phyloP scores from a whole-genome alignment of 352 stramenopile species.

The Plasmopara halstedii region DNA sequence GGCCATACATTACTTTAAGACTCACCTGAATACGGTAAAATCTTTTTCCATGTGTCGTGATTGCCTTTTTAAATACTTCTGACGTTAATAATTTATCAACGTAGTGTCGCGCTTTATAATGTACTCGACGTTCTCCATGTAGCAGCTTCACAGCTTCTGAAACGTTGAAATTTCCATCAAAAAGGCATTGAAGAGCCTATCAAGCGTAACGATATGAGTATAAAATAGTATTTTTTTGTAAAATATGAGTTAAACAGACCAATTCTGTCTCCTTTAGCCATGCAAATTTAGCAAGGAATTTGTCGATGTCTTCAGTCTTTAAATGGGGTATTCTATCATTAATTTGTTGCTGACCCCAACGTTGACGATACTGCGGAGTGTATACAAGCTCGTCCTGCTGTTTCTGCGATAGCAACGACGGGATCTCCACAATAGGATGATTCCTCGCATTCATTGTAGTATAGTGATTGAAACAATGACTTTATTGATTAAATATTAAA shows the following conservation, averaged over 20 bases:
- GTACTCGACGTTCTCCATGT: slow-evolving; percentile 21
- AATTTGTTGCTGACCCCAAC: slow-evolving; percentile 25
- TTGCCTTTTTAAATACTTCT: slow-evolving; percentile 34
- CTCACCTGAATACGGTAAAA: slow-evolving; percentile 54
- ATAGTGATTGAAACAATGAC: no score
- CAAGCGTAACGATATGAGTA: neutral
- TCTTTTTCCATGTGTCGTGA: slow-evolving; percentile 45
- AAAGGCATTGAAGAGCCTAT: slow-evolving; percentile 55
- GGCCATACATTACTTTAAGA: neutral
- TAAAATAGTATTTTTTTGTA: neutral
- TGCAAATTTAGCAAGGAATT: slow-evolving; percentile 43
- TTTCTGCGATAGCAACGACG: slow-evolving; percentile 28
- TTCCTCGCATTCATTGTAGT: no score
- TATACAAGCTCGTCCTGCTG: slow-evolving; percentile 15
- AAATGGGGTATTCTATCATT: slow-evolving; percentile 11
- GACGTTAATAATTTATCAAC: slow-evolving; percentile 22
- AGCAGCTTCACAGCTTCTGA: slow-evolving; percentile 33
- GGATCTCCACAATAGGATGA: slow-evolving; percentile 59
- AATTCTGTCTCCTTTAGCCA: slow-evolving; percentile 45
- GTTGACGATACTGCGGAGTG: slow-evolving; percentile 24
- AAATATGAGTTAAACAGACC: neutral
- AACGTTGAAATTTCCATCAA: slow-evolving; percentile 46
- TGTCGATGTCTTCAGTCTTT: slow-evolving; percentile 29
- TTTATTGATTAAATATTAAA: no score
- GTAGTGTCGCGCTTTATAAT: slow-evolving; percentile 16